Evolutionary conservation across 768 basidiomycete species (phyloP).

Genomic region (Chiua virens): DNA sequence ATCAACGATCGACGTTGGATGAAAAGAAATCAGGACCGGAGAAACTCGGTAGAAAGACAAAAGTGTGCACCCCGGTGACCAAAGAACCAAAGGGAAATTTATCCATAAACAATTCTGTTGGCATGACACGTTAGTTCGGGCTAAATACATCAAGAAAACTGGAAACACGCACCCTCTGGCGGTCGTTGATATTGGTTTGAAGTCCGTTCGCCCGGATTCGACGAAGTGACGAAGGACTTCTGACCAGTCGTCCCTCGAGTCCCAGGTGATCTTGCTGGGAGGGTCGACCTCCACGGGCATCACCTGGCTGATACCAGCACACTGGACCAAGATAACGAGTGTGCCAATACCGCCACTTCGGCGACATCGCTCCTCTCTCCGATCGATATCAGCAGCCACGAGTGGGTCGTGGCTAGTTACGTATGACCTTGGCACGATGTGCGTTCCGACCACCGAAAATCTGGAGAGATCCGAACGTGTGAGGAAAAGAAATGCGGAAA

Average conservation of each 20-base stretch:
- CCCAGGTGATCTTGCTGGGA: conserved; percentile 75
- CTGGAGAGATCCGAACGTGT: conserved; percentile 40
- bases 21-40: not conserved
- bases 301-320: conserved; percentile 73
- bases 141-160: not conserved
- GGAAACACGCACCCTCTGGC: conserved; percentile 59
- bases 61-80: conserved; percentile 5
- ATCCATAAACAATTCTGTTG: conserved; percentile 46
- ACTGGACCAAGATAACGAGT: conserved; percentile 73
- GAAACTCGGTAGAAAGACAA: conserved; percentile 9
- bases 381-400: conserved; percentile 72
- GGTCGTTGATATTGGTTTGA: conserved; percentile 81
- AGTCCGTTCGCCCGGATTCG: conserved; percentile 70
- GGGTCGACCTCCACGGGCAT: conserved; percentile 88
- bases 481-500: conserved; percentile 1
- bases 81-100: conserved; percentile 5
- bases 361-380: conserved; percentile 79
- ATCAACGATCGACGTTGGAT: conserved; percentile 33
- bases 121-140: conserved; percentile 4
- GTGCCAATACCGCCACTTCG: conserved; percentile 75
- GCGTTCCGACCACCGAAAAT: conserved; percentile 67
- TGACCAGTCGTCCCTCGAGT: conserved; percentile 70
- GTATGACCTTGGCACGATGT: conserved; percentile 69
- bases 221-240: conserved; percentile 70
- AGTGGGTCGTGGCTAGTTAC: conserved; percentile 67